Base-by-base conservation (phyloP, 129 eudicot genomes). In the Logfia minima region DNA sequence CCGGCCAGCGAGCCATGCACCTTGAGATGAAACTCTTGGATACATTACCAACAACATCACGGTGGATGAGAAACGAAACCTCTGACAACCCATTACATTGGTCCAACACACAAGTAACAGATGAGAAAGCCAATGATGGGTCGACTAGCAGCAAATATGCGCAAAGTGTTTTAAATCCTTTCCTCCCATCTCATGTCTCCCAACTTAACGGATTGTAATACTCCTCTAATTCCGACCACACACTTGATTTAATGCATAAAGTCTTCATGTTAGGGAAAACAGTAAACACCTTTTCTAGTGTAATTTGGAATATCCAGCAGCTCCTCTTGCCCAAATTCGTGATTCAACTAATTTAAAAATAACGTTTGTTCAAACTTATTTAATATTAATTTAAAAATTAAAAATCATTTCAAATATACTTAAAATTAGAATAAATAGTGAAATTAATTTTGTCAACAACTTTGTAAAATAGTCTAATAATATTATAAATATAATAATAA, bases 221-320 rank as follows among this genome's bases (percentile, higher is more conserved):
- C 13, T 75, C 59, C 75, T 82, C 87, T 16, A 86, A 64, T 68
- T 84, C 89, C 8, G 85, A 86, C 94, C 94, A 89, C 10, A 53
- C 81, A n/a, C 58, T 26, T 37, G 75, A 67, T 2, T 67, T 77
- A 4, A 77, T 34, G 22, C 75, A 53, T 3, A 89, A 82, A 66
- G 84, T 80, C 68, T 45, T 80, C 52, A 82, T 63, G 22, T 80
- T 86, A 0, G 89, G 88, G 59, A 89, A 86, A 52, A 73, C 75
- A 39, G 2, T 31, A 29, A 80, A 77, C 77, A 89, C 71, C 23
- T 77, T 63, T 64, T 72, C 79, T 21, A 89, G 66, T 79, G 68
- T 77, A 17, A 82, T 65, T 77, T 66, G 66, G 84, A 56, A 23
- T 73, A 75, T 51, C 10, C 73, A 31, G 4, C 60, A 6, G 70